phyloP scores from a whole-genome alignment of 1,139 yeast genomes.

The Saccharomyces hybrid region DNA sequence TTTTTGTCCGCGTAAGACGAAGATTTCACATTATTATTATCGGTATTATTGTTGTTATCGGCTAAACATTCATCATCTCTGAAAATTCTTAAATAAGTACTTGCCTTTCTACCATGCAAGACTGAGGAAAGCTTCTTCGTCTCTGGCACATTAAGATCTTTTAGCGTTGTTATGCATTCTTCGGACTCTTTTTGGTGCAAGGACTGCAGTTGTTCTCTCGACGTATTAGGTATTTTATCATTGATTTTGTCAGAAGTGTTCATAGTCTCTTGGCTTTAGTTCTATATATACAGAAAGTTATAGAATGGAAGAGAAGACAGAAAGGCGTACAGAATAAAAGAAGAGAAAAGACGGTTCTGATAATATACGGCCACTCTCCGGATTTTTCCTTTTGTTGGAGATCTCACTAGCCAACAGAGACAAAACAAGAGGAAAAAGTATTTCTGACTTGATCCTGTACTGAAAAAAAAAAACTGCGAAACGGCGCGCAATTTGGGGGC shows the following conservation, averaged over 20 bases:
- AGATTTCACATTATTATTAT: not conserved
- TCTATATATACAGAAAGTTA: not conserved
- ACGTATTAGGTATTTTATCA: not conserved
- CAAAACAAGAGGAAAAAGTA: not conserved
- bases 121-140: conserved; percentile 14
- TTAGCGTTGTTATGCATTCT: conserved; percentile 7
- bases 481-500: not conserved
- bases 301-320: not conserved
- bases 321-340: not conserved
- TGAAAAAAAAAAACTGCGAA: not conserved
- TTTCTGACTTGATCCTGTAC: not conserved
- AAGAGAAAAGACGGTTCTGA: not conserved
- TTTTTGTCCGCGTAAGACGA: conserved; percentile 1
- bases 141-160: conserved; percentile 22
- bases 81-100: conserved; percentile 30
- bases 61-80: conserved; percentile 21
- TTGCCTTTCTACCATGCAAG: conserved; percentile 31
- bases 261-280: not conserved
- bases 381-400: not conserved
- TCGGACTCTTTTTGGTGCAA: not conserved
- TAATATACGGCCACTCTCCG: not conserved
- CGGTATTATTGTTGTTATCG: conserved; percentile 2
- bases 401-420: not conserved
- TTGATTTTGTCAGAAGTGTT: not conserved
- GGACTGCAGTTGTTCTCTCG: not conserved